These are phyloP conservation scores for Solanum rostratum DNA, from an alignment of 257 asterid genomes.

Conservation along the genomic window DNA sequence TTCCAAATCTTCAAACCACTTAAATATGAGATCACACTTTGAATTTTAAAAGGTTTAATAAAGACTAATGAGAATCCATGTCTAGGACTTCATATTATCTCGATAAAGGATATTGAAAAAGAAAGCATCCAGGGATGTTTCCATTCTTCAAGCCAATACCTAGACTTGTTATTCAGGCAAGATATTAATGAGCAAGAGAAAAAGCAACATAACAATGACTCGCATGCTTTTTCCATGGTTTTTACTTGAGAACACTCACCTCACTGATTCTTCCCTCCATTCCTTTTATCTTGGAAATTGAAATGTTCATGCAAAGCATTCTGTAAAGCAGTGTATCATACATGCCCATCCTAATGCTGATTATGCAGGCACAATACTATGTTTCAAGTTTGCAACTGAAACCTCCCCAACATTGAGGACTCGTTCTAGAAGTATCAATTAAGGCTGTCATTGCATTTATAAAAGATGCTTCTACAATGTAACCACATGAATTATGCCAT, in stretches of 20 bases:
- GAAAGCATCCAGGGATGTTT: not conserved
- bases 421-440: not conserved
- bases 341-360: not conserved
- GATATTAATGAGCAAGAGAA: not conserved
- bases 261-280: not conserved
- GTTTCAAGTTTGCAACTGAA: not conserved
- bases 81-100: not conserved
- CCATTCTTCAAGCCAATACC: not conserved
- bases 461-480: not conserved
- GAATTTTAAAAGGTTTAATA: not conserved
- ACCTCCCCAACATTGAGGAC: not conserved
- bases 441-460: not conserved
- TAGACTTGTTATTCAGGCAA: not conserved
- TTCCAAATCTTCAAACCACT: not conserved
- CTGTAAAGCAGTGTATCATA: not conserved
- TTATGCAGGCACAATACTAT: not conserved
- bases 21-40: not conserved
- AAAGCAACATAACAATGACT: not conserved
- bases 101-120: not conserved
- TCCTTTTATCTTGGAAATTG: not conserved
- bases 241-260: not conserved
- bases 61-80: not conserved
- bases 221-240: not conserved
- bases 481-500: not conserved
- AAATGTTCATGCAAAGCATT: not conserved